These are phyloP conservation scores for Kwoniella shivajii DNA, from an alignment of 1,284 basidiomycete genomes.

Conservation along the genomic window DNA sequence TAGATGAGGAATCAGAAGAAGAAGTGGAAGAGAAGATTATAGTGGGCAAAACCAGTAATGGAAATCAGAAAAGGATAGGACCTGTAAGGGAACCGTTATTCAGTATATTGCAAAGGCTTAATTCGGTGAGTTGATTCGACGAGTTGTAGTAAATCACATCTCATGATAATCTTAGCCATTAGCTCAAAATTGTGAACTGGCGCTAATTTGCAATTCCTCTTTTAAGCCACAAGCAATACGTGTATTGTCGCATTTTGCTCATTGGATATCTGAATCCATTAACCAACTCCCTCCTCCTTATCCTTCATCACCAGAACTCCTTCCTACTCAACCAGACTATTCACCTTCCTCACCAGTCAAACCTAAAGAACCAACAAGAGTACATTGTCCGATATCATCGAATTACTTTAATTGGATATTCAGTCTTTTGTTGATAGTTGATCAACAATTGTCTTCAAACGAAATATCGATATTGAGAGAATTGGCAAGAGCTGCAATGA, in stretches of 20 bases:
- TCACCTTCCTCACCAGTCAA: constrained; percentile 2
- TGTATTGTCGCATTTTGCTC: constrained; percentile 32
- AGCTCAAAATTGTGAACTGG: too few relatives aligned
- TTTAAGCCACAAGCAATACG: constrained; percentile 26
- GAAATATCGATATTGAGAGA: constrained; percentile 76
- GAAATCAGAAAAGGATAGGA: constrained; percentile 13
- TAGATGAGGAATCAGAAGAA: constrained; percentile 22
- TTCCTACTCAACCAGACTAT: constrained; percentile 19
- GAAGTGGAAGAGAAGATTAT: constrained; percentile 18
- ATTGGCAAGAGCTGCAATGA: constrained; percentile 72
- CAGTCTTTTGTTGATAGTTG: constrained; percentile 71
- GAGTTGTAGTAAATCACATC: neutral
- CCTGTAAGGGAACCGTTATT: constrained; percentile 38
- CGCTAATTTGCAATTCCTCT: neutral
- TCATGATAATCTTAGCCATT: neutral
- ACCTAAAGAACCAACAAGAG: neutral
- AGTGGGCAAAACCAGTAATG: constrained; percentile 12
- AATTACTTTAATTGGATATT: constrained; percentile 83
- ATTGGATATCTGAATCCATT: constrained; percentile 21
- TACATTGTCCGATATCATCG: constrained; percentile 58
- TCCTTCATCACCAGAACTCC: constrained; percentile 12
- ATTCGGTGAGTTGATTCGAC: constrained; percentile 33
- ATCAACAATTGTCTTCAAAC: constrained; percentile 71
- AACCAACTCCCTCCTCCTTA: constrained; percentile 18
- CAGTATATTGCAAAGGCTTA: constrained; percentile 27